Conservation (phyloP, 306 rosid species). For the Alnus glutinosa region DNA sequence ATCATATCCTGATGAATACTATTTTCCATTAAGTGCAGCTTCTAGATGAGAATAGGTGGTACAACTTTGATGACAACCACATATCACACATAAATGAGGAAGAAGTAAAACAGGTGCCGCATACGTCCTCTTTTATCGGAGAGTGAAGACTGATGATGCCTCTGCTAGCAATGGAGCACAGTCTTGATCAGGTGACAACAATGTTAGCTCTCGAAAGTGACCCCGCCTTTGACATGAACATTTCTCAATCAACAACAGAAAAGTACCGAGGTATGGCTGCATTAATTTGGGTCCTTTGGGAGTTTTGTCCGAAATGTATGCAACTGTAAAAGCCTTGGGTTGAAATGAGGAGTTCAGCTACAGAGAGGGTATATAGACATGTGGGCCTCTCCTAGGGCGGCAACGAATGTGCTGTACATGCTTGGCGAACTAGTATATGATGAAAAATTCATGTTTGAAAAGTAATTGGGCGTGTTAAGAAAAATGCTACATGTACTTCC, state of each 20-base stretch:
- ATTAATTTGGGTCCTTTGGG: background rate
- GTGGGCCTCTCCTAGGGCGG: background rate
- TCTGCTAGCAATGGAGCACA: conserved; percentile 57
- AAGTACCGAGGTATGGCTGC: conserved; percentile 26
- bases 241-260: conserved; percentile 21
- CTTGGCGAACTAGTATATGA: background rate
- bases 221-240: conserved; percentile 1
- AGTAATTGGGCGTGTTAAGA: background rate
- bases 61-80: conserved; percentile 89
- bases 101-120: conserved; percentile 90
- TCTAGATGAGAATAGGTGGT: conserved; percentile 89
- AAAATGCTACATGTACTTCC: no score
- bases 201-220: conserved; percentile 25
- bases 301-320: conserved; percentile 10
- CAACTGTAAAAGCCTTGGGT: conserved; percentile 23
- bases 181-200: conserved; percentile 29
- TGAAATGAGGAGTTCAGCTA: conserved; percentile 14
- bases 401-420: background rate
- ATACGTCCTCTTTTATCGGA: conserved; percentile 88
- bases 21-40: conserved; percentile 51
- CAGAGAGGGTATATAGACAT: conserved; percentile 10
- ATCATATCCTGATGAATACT: conserved; percentile 13
- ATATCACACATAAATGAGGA: conserved; percentile 88
- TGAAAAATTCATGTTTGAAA: background rate
- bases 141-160: conserved; percentile 64